Conservation (phyloP, 2,329 filamentous ascomycete species). For the Thelonectria discophora region DNA sequence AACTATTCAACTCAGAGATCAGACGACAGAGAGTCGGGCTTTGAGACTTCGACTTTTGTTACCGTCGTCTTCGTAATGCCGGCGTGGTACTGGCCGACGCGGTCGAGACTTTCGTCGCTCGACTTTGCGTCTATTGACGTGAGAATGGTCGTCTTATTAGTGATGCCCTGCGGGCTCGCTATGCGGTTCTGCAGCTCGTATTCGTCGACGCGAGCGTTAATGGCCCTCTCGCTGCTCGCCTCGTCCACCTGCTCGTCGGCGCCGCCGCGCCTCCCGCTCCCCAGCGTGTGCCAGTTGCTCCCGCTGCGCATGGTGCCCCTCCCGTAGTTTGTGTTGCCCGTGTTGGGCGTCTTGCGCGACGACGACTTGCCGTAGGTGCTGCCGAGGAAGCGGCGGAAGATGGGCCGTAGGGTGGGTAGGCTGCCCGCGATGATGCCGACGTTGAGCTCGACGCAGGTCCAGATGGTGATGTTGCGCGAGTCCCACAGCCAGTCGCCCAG, state of each 20-base stretch:
- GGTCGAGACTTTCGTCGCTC: conserved; percentile 39
- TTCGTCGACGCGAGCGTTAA: conserved; percentile 35
- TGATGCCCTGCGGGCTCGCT: conserved; percentile 16
- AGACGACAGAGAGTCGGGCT: conserved; percentile 9
- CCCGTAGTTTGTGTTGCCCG: conserved; percentile 37
- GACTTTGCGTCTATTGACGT: conserved; percentile 35
- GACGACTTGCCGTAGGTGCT: conserved; percentile 43
- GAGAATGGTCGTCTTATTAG: conserved; percentile 33
- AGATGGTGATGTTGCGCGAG: conserved; percentile 57
- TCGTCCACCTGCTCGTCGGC: conserved; percentile 33
- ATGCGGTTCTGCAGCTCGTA: conserved; percentile 43
- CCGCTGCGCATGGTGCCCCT: conserved; percentile 37
- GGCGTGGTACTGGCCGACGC: conserved; percentile 6
- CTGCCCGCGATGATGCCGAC: conserved; percentile 50
- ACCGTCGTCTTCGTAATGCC: conserved; percentile 44
- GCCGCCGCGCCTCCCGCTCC: conserved; percentile 30
- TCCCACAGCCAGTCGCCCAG: conserved; percentile 55
- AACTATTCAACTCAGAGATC: background rate
- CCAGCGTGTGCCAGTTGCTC: conserved; percentile 39
- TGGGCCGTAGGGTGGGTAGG: conserved; percentile 47
- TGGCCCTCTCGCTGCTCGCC: conserved; percentile 43
- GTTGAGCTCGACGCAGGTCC: conserved; percentile 53
- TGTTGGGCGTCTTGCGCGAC: conserved; percentile 41
- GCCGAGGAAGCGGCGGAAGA: conserved; percentile 47
- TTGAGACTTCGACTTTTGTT: conserved; percentile 39